Percentiles rank a stretch among this genome's conserved stretches.
These are phyloP conservation scores for Tulasnella sp. DNA, from an alignment of 768 basidiomycete genomes.

Conservation along the genomic window DNA sequence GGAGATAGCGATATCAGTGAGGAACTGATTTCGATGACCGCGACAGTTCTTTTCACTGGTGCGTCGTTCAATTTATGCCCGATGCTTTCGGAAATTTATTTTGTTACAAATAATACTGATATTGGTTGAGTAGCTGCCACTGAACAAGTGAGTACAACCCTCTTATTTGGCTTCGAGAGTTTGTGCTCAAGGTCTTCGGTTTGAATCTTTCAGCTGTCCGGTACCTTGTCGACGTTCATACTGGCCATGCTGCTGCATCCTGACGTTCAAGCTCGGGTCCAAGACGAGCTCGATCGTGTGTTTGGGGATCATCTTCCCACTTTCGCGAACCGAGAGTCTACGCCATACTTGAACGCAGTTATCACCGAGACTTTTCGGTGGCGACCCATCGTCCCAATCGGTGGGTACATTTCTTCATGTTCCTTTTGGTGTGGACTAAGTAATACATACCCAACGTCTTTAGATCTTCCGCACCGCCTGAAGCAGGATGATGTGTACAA, in stretches of 20 bases:
- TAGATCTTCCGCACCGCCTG: slow-evolving; percentile 9
- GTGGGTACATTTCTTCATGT: not conserved
- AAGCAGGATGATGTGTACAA: slow-evolving; percentile 15
- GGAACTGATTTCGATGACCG: not conserved
- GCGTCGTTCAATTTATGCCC: not conserved
- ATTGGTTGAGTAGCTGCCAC: not conserved
- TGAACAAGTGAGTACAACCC: not conserved
- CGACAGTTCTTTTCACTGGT: too few species aligned
- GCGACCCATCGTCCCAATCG: not conserved
- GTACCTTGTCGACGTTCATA: slow-evolving; percentile 4
- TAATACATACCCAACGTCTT: not conserved
- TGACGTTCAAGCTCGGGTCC: slow-evolving; percentile 10
- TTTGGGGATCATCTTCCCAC: slow-evolving; percentile 13
- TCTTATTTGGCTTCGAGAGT: not conserved
- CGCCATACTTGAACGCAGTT: slow-evolving; percentile 15
- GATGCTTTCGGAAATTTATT: slow-evolving; percentile 1
- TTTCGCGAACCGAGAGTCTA: not conserved
- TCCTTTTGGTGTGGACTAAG: not conserved
- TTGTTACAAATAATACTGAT: not conserved
- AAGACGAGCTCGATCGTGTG: slow-evolving; percentile 14
- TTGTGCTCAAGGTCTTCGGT: too few species aligned
- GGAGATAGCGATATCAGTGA: too few species aligned
- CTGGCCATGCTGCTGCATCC: slow-evolving; percentile 15
- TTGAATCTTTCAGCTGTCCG: not conserved
- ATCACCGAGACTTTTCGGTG: not conserved